Evolutionary conservation across 768 basidiomycete species (phyloP).

Genomic region (Strobilomyces echinocephalus): DNA sequence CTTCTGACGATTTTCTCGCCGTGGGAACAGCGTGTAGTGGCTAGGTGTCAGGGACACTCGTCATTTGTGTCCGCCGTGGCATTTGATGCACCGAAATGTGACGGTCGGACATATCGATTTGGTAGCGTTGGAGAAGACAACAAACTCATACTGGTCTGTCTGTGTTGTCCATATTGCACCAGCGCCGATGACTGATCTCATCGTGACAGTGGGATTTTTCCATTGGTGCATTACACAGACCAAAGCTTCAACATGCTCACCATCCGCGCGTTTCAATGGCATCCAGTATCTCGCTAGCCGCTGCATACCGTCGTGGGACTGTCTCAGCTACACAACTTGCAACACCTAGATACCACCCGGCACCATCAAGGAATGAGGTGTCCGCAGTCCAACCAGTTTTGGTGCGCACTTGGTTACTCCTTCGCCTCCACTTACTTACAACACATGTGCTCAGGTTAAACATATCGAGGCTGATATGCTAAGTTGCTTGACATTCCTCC

Average conservation of each 20-base stretch:
- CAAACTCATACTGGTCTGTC: slow-evolving; percentile 77
- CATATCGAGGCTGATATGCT: slow-evolving; percentile 77
- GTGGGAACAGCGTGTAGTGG: slow-evolving; percentile 89
- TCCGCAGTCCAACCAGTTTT: slow-evolving; percentile 88
- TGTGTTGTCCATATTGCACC: neutral
- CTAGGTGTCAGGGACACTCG: slow-evolving; percentile 94
- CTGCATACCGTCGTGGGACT: slow-evolving; percentile 55
- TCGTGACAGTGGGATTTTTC: slow-evolving; percentile 85
- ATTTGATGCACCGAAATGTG: slow-evolving; percentile 86
- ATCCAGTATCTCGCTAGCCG: slow-evolving; percentile 70
- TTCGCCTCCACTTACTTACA: neutral
- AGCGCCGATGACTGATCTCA: neutral
- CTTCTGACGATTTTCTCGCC: slow-evolving; percentile 92
- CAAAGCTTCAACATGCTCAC: slow-evolving; percentile 67
- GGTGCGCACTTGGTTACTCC: slow-evolving; percentile 39
- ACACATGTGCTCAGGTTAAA: slow-evolving; percentile 53
- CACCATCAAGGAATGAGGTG: slow-evolving; percentile 87
- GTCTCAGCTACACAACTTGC: slow-evolving; percentile 57
- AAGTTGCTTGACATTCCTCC: slow-evolving; percentile 70
- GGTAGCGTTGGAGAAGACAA: slow-evolving; percentile 97
- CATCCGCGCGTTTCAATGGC: slow-evolving; percentile 75
- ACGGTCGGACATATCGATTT: slow-evolving; percentile 89
- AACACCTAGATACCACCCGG: slow-evolving; percentile 67
- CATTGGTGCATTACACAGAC: slow-evolving; percentile 83
- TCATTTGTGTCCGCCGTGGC: slow-evolving; percentile 88